Base-by-base conservation (phyloP, 257 asterid species). In the Primulina huaijiensis region DNA sequence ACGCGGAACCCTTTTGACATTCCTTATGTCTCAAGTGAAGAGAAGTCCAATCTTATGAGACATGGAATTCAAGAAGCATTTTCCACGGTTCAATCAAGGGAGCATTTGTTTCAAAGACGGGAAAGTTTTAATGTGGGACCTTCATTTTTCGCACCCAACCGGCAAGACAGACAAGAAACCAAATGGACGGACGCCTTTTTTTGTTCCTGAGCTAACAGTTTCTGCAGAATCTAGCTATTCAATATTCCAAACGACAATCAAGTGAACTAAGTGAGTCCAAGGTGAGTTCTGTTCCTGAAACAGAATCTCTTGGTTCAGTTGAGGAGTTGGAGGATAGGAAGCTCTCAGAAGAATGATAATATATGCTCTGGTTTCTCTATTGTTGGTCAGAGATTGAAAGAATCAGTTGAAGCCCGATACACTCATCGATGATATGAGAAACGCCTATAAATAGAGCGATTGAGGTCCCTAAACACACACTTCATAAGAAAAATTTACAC, bases 221-320 rank as follows among this genome's bases (percentile, higher is more conserved):
- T 77, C 84, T 1, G 91, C 85, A 75, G 88, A 82, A 71, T 80
- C 91, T 31, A 78, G 87, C 88, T 86, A 79, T 77, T 76, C 90
- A 40, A 60, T 74, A 16, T 82, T 90, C 75, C 90, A 79, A 79
- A 71, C 69, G 91, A 62, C 96, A 90, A 67, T 82, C 79, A 11
- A 92, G 96, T 75, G 97, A 79, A 64, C 85, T 90, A 69, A 90
- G 92, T 75, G 96, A 92, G 38, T 92, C 98, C 29, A 89, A 88
- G 77, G 87, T 73, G 61, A 86, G 90, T 80, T 90, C 95, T 69
- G 75, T 80, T 80, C 96, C 84, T 68, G 96, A 88, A 72, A 81
- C 92, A 8, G 97, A 87, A 31, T 90, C 98, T 21, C 58, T 80
- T 31, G 80, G 75, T 72, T 89, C 95, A 29, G 87, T 75, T 67